Percentiles rank a stretch among this genome's conserved stretches.
phyloP scores from a whole-genome alignment of 495 filamentous ascomycete species.

The Penicillium silybi region DNA sequence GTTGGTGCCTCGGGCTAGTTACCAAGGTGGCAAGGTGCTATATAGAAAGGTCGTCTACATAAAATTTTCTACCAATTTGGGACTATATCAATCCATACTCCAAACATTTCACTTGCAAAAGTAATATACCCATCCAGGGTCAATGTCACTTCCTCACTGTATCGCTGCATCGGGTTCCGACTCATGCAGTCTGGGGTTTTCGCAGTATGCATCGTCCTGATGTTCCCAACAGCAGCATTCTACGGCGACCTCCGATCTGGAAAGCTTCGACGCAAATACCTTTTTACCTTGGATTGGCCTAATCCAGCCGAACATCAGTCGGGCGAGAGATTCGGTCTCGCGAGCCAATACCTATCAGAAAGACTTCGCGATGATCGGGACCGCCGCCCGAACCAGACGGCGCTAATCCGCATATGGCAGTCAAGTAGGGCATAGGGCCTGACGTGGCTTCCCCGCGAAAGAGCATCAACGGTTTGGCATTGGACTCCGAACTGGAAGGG shows the following conservation, averaged over 20 bases:
- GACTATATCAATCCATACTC: neutral
- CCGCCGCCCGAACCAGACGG: neutral
- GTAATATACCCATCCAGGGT: neutral
- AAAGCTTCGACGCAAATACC: slow-evolving; percentile 1
- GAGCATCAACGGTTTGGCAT: slow-evolving; percentile 1
- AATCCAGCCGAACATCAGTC: slow-evolving; percentile 2
- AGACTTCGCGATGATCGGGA: slow-evolving; percentile 6
- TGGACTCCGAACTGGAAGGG: slow-evolving; percentile 23
- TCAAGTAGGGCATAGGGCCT: slow-evolving; percentile 33
- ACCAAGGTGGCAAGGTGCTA: no score
- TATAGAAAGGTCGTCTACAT: no score
- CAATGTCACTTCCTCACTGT: neutral
- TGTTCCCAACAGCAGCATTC: neutral
- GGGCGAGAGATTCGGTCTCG: slow-evolving; percentile 10
- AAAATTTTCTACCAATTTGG: no score
- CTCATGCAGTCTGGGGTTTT: slow-evolving; percentile 6
- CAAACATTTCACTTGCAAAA: neutral
- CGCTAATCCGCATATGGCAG: slow-evolving; percentile 3
- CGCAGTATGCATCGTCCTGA: slow-evolving; percentile 12
- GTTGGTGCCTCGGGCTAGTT: no score
- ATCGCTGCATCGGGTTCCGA: neutral
- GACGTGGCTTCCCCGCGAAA: slow-evolving; percentile 38
- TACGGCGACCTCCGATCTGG: slow-evolving; percentile 17
- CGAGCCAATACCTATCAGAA: slow-evolving; percentile 13
- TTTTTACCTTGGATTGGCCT: slow-evolving; percentile 4